phyloP scores from a whole-genome alignment of 2,329 filamentous ascomycete genomes.

The Xylariaceae sp. region DNA sequence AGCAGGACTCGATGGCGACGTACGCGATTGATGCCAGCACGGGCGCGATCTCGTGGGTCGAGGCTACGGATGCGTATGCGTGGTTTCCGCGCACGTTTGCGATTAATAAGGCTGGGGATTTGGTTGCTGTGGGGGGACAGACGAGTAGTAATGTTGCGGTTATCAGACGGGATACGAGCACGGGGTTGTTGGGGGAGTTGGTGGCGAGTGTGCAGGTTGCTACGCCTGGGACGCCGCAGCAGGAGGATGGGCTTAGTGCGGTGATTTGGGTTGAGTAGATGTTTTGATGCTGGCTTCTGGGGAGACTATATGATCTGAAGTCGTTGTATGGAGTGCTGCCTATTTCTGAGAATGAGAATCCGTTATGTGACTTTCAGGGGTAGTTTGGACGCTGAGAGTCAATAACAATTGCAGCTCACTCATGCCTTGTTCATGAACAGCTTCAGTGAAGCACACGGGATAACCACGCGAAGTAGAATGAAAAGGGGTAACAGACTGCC shows the following conservation, averaged over 20 bases:
- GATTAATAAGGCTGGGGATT: slow-evolving; percentile 52
- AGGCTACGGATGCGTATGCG: slow-evolving; percentile 53
- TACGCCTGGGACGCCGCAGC: slow-evolving; percentile 35
- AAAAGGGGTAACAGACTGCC: too few relatives aligned
- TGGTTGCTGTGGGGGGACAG: slow-evolving; percentile 61
- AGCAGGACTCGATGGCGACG: slow-evolving; percentile 52
- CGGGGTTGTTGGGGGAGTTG: slow-evolving; percentile 50
- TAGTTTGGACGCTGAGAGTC: too few relatives aligned
- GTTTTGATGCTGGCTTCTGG: too few relatives aligned
- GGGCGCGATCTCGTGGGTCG: slow-evolving; percentile 47
- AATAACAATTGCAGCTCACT: too few relatives aligned
- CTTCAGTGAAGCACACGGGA: too few relatives aligned
- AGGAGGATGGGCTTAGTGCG: slow-evolving; percentile 45
- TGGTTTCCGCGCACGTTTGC: slow-evolving; percentile 58
- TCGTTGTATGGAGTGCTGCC: too few relatives aligned
- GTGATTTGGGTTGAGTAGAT: slow-evolving; percentile 45
- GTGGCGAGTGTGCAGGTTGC: slow-evolving; percentile 39
- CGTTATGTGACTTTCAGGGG: too few relatives aligned
- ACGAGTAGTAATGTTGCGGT: slow-evolving; percentile 54
- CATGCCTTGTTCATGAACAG: too few relatives aligned
- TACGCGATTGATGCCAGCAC: slow-evolving; percentile 42
- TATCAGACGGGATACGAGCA: slow-evolving; percentile 47
- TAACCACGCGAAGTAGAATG: too few relatives aligned
- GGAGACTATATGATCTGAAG: too few relatives aligned
- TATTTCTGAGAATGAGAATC: too few relatives aligned